Conservation (phyloP, 176 grass and related monocot species). For the Oryza punctata region DNA sequence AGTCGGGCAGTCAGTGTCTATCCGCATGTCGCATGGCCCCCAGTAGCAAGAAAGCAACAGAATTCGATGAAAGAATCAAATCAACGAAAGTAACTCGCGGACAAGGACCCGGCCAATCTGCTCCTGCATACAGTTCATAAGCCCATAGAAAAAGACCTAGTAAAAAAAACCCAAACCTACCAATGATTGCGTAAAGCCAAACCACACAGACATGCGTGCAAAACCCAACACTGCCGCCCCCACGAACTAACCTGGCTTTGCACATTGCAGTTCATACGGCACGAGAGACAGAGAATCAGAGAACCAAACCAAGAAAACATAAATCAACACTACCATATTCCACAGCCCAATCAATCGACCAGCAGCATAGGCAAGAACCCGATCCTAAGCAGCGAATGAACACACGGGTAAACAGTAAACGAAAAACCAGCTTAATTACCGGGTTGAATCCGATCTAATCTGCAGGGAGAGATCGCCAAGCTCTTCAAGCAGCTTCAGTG, state of each 20-base stretch:
- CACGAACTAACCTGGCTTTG: constrained; percentile 20
- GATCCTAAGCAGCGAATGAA: too few relatives aligned
- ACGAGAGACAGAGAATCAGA: constrained; percentile 18
- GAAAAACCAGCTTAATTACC: constrained; percentile 16
- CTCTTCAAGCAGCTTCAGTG: constrained; percentile 17
- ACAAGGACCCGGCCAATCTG: constrained; percentile 47
- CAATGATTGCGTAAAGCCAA: constrained; percentile 41
- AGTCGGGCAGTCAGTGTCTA: background rate
- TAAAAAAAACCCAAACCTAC: constrained; percentile 33
- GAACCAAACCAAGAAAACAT: constrained; percentile 15
- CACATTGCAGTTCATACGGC: constrained; percentile 1
- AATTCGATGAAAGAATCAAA: constrained; percentile 36
- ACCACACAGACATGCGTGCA: constrained; percentile 42
- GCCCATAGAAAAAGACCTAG: constrained; percentile 45
- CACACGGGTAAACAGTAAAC: too few relatives aligned
- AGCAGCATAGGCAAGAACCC: background rate
- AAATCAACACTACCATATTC: constrained; percentile 14
- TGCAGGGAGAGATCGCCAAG: constrained; percentile 21
- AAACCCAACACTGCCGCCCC: constrained; percentile 31
- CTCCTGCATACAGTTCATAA: constrained; percentile 37
- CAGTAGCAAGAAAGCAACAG: constrained; percentile 2
- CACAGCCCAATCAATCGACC: constrained; percentile 2
- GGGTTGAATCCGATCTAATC: constrained; percentile 31
- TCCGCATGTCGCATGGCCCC: constrained; percentile 17
- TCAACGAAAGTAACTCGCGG: constrained; percentile 40